Conservation (phyloP, 1,284 basidiomycete genomes). For the Heterobasidion occidentale region DNA sequence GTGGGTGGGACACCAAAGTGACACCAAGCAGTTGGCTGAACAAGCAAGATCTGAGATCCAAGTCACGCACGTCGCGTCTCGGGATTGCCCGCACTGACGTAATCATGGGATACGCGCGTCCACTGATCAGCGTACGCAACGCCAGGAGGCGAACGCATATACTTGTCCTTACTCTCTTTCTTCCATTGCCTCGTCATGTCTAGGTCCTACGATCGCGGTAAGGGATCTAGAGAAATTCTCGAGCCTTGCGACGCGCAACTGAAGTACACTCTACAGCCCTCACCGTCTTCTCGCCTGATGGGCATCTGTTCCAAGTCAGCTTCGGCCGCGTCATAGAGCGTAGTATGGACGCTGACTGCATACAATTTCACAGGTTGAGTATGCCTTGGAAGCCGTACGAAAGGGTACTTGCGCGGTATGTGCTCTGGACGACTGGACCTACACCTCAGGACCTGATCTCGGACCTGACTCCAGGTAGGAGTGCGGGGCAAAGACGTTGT, state of each 20-base stretch:
- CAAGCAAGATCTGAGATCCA: neutral
- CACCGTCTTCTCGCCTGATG: conserved; percentile 93
- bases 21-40: neutral
- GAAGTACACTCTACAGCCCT: conserved; percentile 45
- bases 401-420: conserved; percentile 96
- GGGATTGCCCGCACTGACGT: conserved; percentile 1
- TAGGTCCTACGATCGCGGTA: conserved; percentile 76
- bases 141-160: neutral
- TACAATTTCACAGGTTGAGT: conserved; percentile 74
- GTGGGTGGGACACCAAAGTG: neutral
- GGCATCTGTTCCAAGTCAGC: conserved; percentile 83
- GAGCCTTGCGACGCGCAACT: neutral
- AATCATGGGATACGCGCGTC: neutral
- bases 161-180: conserved; percentile 6
- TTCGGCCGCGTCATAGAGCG: conserved; percentile 13
- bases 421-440: conserved; percentile 8
- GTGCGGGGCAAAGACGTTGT: conserved; percentile 94
- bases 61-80: neutral
- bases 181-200: conserved; percentile 37
- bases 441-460: neutral
- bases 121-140: neutral
- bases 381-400: conserved; percentile 93
- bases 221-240: conserved; percentile 9
- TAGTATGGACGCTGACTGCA: conserved; percentile 9
- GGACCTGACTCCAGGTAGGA: conserved; percentile 61